Evolutionary conservation across 176 grass and related monocot species (phyloP).

Genomic region (Eragrostis nindensis): DNA sequence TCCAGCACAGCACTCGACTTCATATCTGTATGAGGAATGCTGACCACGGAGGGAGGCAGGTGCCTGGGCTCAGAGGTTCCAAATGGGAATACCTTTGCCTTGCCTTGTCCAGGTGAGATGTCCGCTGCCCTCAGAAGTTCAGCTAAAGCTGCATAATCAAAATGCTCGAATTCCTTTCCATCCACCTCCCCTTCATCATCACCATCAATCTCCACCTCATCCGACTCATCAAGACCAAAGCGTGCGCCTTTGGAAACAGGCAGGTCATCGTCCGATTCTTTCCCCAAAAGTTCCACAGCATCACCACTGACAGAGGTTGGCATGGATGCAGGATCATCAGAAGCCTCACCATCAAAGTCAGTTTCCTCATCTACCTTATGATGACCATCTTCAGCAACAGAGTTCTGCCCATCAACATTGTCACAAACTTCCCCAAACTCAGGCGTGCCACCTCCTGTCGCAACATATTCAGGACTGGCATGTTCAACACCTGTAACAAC

Average conservation of each 20-base stretch:
- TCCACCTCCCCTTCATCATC: conserved; percentile 37
- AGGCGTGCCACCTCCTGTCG: neutral
- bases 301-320: neutral
- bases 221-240: conserved; percentile 44
- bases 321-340: conserved; percentile 1
- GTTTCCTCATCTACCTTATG: conserved; percentile 3
- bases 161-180: conserved; percentile 42
- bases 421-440: neutral
- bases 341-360: neutral
- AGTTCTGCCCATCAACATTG: neutral
- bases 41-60: conserved; percentile 8
- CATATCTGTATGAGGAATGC: conserved; percentile 14
- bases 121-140: conserved; percentile 54
- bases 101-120: conserved; percentile 44
- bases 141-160: conserved; percentile 53
- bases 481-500: neutral
- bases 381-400: neutral
- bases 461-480: no score
- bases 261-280: conserved; percentile 29
- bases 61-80: conserved; percentile 24
- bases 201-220: conserved; percentile 30
- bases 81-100: conserved; percentile 45
- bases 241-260: conserved; percentile 35
- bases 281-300: neutral
- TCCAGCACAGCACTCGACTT: conserved; percentile 37